Conservation (phyloP, 2,329 filamentous ascomycete species). For the Talaromyces sp. region DNA sequence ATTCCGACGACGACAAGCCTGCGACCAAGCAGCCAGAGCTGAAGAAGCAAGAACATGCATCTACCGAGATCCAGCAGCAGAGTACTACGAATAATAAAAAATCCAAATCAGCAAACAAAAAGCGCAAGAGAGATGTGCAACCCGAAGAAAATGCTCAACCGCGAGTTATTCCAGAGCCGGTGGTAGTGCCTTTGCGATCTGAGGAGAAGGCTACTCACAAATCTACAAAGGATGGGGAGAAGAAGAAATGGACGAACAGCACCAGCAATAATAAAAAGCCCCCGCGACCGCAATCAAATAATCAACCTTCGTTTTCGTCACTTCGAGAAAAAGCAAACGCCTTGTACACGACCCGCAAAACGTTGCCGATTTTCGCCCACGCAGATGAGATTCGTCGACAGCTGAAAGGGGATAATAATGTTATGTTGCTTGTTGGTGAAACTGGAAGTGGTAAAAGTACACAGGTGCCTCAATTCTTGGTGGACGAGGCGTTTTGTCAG, state of each 20-base stretch:
- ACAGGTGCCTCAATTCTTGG: conserved; percentile 87
- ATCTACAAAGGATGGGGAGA: neutral
- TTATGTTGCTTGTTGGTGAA: conserved; percentile 84
- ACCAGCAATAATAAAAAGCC: neutral
- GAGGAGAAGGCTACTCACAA: neutral
- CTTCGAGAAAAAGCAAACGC: conserved; percentile 43
- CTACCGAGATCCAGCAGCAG: neutral
- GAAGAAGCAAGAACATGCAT: neutral
- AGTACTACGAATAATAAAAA: conserved; percentile 17
- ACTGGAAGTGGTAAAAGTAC: conserved; percentile 97
- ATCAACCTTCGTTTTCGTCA: conserved; percentile 13
- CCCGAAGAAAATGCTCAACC: neutral
- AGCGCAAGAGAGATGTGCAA: conserved; percentile 26
- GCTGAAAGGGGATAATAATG: conserved; percentile 57
- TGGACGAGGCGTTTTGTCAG: conserved; percentile 72
- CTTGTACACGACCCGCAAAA: conserved; percentile 52
- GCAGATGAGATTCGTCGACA: conserved; percentile 63
- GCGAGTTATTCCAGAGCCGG: neutral
- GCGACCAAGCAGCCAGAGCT: conserved; percentile 7
- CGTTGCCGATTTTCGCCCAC: conserved; percentile 75
- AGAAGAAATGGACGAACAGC: neutral
- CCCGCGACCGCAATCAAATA: neutral
- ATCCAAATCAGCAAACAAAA: conserved; percentile 21
- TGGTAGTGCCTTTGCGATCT: neutral
- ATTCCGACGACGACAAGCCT: conserved; percentile 24